These are phyloP conservation scores for Astrothelium subdiscretum DNA, from an alignment of 495 filamentous ascomycete species.

Conservation along the genomic window DNA sequence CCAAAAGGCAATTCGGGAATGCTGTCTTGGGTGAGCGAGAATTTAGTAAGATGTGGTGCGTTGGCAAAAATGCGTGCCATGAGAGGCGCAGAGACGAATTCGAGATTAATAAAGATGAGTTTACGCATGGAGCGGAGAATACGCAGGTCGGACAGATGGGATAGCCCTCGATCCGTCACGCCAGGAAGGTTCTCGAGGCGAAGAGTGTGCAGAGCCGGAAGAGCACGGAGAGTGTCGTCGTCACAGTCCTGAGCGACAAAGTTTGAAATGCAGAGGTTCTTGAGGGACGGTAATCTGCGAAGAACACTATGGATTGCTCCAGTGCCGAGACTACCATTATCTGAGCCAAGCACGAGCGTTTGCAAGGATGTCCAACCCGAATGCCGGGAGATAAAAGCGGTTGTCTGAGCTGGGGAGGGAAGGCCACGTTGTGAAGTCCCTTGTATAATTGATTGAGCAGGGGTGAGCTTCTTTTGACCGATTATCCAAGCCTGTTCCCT, in stretches of 20 bases:
- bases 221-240: conserved; percentile 52
- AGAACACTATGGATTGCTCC: conserved; percentile 52
- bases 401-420: conserved; percentile 49
- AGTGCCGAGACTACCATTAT: conserved; percentile 41
- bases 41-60: conserved; percentile 48
- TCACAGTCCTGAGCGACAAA: conserved; percentile 64
- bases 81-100: conserved; percentile 74
- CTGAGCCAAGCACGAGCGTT: conserved; percentile 63
- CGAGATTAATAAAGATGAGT: conserved; percentile 60
- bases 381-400: conserved; percentile 60
- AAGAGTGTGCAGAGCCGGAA: conserved; percentile 63
- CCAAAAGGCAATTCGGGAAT: conserved; percentile 40
- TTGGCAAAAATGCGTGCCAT: conserved; percentile 70
- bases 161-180: conserved; percentile 64
- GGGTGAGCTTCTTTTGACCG: conserved; percentile 29
- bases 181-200: conserved; percentile 67
- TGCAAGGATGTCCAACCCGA: conserved; percentile 57
- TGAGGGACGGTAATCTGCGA: conserved; percentile 53
- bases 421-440: conserved; percentile 35
- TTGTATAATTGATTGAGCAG: conserved; percentile 16
- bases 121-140: conserved; percentile 11
- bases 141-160: conserved; percentile 44
- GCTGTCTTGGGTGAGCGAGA: conserved; percentile 58
- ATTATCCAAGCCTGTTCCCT: conserved; percentile 77
- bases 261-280: conserved; percentile 62